Base-by-base conservation (phyloP, 208 protist genomes). In the Lotmaria passim region DNA sequence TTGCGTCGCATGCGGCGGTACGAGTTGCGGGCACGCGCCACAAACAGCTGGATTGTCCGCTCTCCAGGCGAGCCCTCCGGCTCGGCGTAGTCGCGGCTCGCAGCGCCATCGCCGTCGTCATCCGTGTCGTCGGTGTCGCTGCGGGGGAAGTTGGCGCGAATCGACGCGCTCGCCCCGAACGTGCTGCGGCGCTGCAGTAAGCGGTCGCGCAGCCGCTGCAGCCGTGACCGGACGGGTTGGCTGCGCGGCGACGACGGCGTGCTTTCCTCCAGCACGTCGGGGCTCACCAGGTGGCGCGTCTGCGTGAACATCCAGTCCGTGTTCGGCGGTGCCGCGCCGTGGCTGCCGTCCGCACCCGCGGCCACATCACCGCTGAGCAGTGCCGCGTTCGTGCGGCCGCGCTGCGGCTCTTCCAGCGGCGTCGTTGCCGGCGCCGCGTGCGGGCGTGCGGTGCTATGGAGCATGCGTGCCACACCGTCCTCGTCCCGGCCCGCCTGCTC, bases 11-110 rank as follows among this genome's bases (percentile, higher is more conserved):
- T 43, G 17, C 51, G 28, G 19, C 26, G 43, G 52, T 69, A 69
- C 19, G 63, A 69, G 51, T 69, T 69, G 34, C 63, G 63, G 14
- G 63, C 48, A 57, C 52, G 63, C 52, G n/a, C 43, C 28, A 69
- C 43, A 33, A 69, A 69, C 17, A 69, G 63, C 39, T 60, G 52
- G 38, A 69, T 60, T 15, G 34, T 69, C 19, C 39, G 63, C 63
- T 59, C 63, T 2, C 63, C 63, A 7, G 63, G 63, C 19, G 63
- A 51, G 63, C 28, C 36, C 52, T 60, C 63, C 63, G 50, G 34
- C 30, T 10, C 51, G 2, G 17, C 63, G 52, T 60, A 58, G 38
- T 47, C 24, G 12, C 24, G 38, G 17, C 8, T 38, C 19, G 51
- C 51, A 38, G n/a, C 28, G 17, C 11, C 43, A 36, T 17, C 21